phyloP scores from a whole-genome alignment of 2,329 filamentous ascomycete species.

The Penicillium sp. region DNA sequence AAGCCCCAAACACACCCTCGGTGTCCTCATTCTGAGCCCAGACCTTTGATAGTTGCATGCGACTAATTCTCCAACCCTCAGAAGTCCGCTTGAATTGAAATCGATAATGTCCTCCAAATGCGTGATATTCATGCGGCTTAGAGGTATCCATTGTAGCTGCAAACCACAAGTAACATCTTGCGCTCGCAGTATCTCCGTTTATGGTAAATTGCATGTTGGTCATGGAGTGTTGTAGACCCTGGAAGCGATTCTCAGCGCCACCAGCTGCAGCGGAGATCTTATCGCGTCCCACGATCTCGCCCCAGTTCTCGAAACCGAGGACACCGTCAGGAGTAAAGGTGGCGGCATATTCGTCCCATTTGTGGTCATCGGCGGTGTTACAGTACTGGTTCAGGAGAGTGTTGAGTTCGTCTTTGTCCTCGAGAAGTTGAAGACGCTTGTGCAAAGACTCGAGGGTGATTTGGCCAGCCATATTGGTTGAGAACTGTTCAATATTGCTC shows the following conservation, averaged over 20 bases:
- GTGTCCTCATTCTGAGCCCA: neutral
- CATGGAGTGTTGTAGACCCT: neutral
- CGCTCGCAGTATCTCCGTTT: neutral
- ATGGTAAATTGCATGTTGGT: neutral
- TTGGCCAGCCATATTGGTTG: neutral
- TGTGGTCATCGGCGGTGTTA: neutral
- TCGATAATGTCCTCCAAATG: neutral
- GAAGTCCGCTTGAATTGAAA: neutral
- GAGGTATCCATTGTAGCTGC: neutral
- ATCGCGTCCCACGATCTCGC: neutral
- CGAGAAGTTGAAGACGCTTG: neutral
- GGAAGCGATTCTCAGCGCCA: neutral
- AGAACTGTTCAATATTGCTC: neutral
- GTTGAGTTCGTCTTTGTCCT: neutral
- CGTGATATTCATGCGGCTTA: neutral
- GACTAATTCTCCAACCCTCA: neutral
- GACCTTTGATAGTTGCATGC: neutral
- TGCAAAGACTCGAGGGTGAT: neutral
- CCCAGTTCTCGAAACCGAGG: neutral
- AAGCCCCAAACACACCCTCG: neutral
- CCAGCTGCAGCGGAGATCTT: neutral
- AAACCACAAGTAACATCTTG: neutral
- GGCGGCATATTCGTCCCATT: neutral
- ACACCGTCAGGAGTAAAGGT: neutral
- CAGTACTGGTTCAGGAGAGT: neutral